A percentile compares a stretch with the other conserved stretches of the same genome.
Conservation (phyloP, 2,329 filamentous ascomycete species). For the Alternaria postmessia region DNA sequence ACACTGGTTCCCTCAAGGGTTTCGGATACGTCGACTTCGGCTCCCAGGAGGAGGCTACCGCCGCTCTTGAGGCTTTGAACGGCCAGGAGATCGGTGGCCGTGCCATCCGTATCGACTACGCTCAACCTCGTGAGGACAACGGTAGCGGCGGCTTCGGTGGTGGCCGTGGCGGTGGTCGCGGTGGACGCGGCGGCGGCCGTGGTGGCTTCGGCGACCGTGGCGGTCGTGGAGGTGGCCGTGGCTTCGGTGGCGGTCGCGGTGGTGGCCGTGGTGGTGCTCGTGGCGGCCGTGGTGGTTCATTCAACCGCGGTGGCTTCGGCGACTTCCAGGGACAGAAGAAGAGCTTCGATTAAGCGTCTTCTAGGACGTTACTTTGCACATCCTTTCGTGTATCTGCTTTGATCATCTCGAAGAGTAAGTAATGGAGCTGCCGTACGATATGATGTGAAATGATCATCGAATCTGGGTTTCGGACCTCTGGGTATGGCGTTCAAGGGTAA, state of each 20-base stretch:
- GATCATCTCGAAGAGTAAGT: slow-evolving; percentile 37
- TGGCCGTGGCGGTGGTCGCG: slow-evolving; percentile 57
- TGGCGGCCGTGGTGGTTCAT: slow-evolving; percentile 57
- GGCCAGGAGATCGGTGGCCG: slow-evolving; percentile 77
- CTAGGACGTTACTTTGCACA: slow-evolving; percentile 3
- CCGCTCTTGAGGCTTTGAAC: slow-evolving; percentile 73
- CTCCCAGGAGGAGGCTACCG: slow-evolving; percentile 82
- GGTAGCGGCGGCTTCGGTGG: slow-evolving; percentile 63
- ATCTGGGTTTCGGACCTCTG: slow-evolving; percentile 20
- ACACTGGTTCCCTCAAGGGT: slow-evolving; percentile 85
- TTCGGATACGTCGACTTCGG: slow-evolving; percentile 90
- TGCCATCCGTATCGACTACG: slow-evolving; percentile 82
- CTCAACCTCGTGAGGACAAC: slow-evolving; percentile 69
- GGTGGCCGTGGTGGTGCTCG: slow-evolving; percentile 55
- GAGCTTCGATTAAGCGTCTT: slow-evolving; percentile 62
- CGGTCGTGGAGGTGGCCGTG: slow-evolving; percentile 57
- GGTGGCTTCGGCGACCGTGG: slow-evolving; percentile 61
- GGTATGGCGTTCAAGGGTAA: slow-evolving; percentile 25
- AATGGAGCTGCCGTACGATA: slow-evolving; percentile 28
- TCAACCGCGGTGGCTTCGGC: slow-evolving; percentile 65
- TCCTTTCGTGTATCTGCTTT: slow-evolving; percentile 28
- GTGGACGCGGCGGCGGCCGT: slow-evolving; percentile 55
- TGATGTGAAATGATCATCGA: slow-evolving; percentile 23
- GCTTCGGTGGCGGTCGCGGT: slow-evolving; percentile 56
- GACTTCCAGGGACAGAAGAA: slow-evolving; percentile 83